phyloP scores from a whole-genome alignment of 495 filamentous ascomycete species.

The Aspergillus sclerotiicarbonarius region DNA sequence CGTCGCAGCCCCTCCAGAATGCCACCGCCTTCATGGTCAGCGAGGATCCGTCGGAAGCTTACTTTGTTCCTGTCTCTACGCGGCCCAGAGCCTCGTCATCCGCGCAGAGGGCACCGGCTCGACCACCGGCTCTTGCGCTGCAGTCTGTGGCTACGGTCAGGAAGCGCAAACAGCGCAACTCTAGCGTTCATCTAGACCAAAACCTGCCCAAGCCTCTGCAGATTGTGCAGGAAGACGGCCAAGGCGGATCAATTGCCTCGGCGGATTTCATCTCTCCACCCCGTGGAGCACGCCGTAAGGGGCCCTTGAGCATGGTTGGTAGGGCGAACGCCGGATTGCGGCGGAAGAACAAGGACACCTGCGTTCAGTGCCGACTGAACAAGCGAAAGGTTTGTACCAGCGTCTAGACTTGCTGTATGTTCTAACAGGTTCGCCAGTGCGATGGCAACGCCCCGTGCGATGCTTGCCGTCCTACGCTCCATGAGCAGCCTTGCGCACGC shows the following conservation, averaged over 20 bases:
- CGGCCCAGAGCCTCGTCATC: slow-evolving; percentile 28
- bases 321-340: slow-evolving; percentile 46
- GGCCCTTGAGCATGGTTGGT: slow-evolving; percentile 44
- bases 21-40: slow-evolving; percentile 43
- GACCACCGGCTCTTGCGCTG: slow-evolving; percentile 33
- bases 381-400: slow-evolving; percentile 43
- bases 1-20: slow-evolving; percentile 26
- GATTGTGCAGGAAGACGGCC: slow-evolving; percentile 50
- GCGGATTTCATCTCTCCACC: slow-evolving; percentile 49
- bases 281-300: slow-evolving; percentile 47
- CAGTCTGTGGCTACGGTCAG: slow-evolving; percentile 37
- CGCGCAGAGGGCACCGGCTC: slow-evolving; percentile 26
- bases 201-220: slow-evolving; percentile 37
- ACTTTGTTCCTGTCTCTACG: slow-evolving; percentile 27
- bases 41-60: slow-evolving; percentile 33
- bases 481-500: slow-evolving; percentile 48
- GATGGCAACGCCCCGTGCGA: slow-evolving; percentile 49
- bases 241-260: slow-evolving; percentile 47
- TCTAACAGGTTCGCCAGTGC: slow-evolving; percentile 30
- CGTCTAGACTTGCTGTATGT: background rate
- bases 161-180: slow-evolving; percentile 43
- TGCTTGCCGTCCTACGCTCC: slow-evolving; percentile 46
- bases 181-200: slow-evolving; percentile 31
- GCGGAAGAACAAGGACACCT: slow-evolving; percentile 50
- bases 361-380: slow-evolving; percentile 48